Conservation (phyloP, 2,329 filamentous ascomycete species). For the Ceratocystis alfenasii region DNA sequence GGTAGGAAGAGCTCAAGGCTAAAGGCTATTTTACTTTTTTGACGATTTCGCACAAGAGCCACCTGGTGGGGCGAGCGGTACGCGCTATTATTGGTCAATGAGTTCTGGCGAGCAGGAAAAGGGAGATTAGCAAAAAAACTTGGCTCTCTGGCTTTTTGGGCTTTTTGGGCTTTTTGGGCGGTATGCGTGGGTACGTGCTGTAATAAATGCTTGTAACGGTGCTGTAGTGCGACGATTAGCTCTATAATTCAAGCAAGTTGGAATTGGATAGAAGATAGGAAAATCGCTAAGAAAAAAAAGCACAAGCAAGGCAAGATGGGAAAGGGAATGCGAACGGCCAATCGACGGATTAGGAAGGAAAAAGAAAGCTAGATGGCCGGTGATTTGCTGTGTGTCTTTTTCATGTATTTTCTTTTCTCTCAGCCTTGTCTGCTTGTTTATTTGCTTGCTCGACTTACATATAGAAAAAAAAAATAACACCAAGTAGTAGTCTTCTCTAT, state of each 20-base stretch:
- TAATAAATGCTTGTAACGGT: background rate
- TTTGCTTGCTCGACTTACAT: background rate
- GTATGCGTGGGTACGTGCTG: background rate
- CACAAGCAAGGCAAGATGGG: background rate
- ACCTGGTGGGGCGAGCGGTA: background rate
- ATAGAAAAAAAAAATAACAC: background rate
- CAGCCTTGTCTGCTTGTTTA: background rate
- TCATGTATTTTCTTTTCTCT: background rate
- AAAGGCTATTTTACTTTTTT: slow-evolving; percentile 13
- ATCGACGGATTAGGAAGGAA: background rate
- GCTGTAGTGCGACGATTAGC: background rate
- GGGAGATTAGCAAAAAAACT: slow-evolving; percentile 8
- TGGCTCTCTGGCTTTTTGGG: slow-evolving; percentile 5
- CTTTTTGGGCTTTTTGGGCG: background rate
- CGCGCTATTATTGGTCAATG: slow-evolving; percentile 10
- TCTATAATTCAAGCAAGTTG: background rate
- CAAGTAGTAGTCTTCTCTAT: background rate
- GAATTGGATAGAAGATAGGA: background rate
- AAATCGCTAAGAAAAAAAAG: background rate
- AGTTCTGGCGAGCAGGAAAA: slow-evolving; percentile 1
- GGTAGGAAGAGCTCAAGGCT: slow-evolving; percentile 7
- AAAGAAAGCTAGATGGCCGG: background rate
- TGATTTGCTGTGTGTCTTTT: background rate
- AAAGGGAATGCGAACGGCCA: background rate
- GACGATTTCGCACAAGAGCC: slow-evolving; percentile 9